Evolutionary conservation across 2,329 filamentous ascomycete genomes (phyloP).

Genomic region (Beauveria varroae): DNA sequence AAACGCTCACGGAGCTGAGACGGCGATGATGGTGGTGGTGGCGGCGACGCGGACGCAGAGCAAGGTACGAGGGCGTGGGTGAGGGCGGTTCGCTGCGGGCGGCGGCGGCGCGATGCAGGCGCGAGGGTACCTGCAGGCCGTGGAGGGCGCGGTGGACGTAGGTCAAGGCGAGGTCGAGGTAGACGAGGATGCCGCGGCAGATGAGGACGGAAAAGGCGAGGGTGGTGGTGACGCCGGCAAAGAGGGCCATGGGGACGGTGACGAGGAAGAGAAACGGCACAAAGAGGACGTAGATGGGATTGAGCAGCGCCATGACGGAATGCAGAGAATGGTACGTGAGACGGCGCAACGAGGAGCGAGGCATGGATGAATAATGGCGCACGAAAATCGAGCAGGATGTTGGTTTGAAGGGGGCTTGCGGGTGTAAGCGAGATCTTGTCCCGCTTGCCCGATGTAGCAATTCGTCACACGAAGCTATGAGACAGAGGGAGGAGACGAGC

Average conservation of each 20-base stretch:
- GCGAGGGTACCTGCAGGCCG: slow-evolving; percentile 26
- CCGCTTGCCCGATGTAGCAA: background rate
- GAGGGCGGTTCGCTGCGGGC: slow-evolving; percentile 16
- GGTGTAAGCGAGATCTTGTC: background rate
- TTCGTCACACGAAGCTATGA: background rate
- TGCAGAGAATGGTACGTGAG: slow-evolving; percentile 2
- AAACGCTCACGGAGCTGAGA: slow-evolving; percentile 26
- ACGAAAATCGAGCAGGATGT: too few species aligned
- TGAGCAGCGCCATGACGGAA: slow-evolving; percentile 42
- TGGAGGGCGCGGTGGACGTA: slow-evolving; percentile 49
- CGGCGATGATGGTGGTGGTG: slow-evolving; percentile 16
- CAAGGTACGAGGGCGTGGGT: slow-evolving; percentile 8
- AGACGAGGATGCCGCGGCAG: slow-evolving; percentile 53
- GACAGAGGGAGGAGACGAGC: background rate
- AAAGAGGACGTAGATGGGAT: slow-evolving; percentile 47
- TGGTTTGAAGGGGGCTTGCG: too few species aligned
- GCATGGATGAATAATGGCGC: slow-evolving; percentile 1
- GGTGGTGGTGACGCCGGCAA: slow-evolving; percentile 56
- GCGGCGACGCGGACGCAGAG: slow-evolving; percentile 17
- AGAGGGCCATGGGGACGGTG: slow-evolving; percentile 54
- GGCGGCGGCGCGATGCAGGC: slow-evolving; percentile 19
- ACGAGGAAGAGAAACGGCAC: slow-evolving; percentile 56
- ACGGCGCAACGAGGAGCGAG: slow-evolving; percentile 15
- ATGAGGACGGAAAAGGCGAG: slow-evolving; percentile 55
- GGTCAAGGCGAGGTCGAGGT: slow-evolving; percentile 53